Conservation (phyloP, 202 grass and related monocot species). For the Dendrocalamus latiflorus region DNA sequence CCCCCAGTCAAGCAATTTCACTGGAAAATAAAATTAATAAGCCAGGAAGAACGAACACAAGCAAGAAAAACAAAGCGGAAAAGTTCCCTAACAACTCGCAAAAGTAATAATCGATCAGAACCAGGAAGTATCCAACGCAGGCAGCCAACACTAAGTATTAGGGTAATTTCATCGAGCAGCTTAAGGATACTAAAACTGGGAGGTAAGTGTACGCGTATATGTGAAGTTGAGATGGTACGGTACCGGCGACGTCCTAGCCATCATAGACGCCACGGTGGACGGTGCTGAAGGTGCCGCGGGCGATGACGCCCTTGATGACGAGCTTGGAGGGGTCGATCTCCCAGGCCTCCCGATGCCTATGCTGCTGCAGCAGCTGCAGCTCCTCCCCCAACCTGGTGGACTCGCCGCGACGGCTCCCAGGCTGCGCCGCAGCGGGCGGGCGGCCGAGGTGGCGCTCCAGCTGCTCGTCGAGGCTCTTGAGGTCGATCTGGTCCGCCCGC, state of each 20-base stretch:
- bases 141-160: not conserved
- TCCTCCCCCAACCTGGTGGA: constrained; percentile 16
- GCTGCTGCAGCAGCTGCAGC: not conserved
- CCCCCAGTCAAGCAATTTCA: too few species aligned
- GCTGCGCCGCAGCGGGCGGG: not conserved
- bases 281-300: constrained; percentile 84
- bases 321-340: constrained; percentile 82
- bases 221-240: not conserved
- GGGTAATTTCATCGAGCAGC: constrained; percentile 39
- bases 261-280: constrained; percentile 92
- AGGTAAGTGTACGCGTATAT: not conserved
- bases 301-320: constrained; percentile 77
- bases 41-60: too few species aligned
- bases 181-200: not conserved
- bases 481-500: constrained; percentile 95
- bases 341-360: constrained; percentile 68
- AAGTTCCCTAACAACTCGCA: not conserved
- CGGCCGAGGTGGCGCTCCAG: constrained; percentile 86
- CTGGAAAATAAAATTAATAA: too few species aligned
- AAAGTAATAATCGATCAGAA: constrained; percentile 3
- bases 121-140: not conserved
- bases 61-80: too few species aligned
- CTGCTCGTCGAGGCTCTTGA: constrained; percentile 98
- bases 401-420: constrained; percentile 30
- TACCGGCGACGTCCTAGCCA: constrained; percentile 94